Conservation (phyloP, 2,329 filamentous ascomycete species). For the Berkeleyomyces rouxiae region DNA sequence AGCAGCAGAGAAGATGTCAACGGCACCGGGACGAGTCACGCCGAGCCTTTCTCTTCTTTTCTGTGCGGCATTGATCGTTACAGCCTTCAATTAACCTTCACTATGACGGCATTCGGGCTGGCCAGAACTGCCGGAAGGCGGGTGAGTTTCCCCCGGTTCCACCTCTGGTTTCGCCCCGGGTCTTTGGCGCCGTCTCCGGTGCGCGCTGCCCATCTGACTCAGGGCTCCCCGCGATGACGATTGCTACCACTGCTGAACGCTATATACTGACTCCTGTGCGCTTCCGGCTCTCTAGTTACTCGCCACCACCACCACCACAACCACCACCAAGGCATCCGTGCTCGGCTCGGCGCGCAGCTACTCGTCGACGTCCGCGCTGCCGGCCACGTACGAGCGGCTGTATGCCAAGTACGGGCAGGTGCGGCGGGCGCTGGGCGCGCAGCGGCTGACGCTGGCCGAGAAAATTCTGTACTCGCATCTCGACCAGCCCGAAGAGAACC, state of each 20-base stretch:
- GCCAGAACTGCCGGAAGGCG: conserved; percentile 31
- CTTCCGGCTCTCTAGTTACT: conserved; percentile 1
- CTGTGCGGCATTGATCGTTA: not conserved
- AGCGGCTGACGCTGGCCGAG: conserved; percentile 72
- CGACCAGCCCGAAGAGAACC: conserved; percentile 72
- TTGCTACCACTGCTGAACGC: not conserved
- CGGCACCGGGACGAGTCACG: no score
- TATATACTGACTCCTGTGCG: not conserved
- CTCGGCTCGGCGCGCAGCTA: conserved; percentile 19
- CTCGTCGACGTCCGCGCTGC: conserved; percentile 28
- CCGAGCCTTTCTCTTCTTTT: not conserved
- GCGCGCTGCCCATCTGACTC: no score
- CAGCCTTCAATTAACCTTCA: conserved; percentile 12
- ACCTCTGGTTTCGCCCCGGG: not conserved
- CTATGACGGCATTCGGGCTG: conserved; percentile 35
- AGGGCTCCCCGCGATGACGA: not conserved
- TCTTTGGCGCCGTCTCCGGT: not conserved
- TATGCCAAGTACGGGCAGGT: conserved; percentile 63
- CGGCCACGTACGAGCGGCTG: conserved; percentile 69
- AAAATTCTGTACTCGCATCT: conserved; percentile 98
- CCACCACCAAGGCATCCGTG: conserved; percentile 16
- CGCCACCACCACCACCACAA: conserved; percentile 20
- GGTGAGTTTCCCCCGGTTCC: conserved; percentile 25
- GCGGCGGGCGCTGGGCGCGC: conserved; percentile 48
- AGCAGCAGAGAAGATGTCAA: not conserved